Percentiles rank a stretch among this genome's conserved stretches.
phyloP scores from a whole-genome alignment of 2,329 filamentous ascomycete species.

The Ascochyta lentis region DNA sequence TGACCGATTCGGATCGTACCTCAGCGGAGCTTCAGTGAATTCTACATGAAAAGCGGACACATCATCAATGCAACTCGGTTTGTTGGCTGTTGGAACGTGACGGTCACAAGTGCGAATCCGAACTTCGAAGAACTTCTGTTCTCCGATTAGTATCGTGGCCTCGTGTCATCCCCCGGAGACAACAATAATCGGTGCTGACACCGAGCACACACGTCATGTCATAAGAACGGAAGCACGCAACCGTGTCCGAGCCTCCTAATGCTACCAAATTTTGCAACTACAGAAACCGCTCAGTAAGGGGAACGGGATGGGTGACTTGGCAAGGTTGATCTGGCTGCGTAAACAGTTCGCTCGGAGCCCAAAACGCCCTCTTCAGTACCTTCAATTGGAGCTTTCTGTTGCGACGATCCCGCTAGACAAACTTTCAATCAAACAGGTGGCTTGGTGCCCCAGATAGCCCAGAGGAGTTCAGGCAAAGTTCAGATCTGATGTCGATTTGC shows the following conservation, averaged over 20 bases:
- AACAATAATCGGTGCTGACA: background rate
- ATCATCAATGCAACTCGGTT: background rate
- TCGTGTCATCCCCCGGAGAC: background rate
- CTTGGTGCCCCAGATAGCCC: background rate
- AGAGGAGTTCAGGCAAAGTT: background rate
- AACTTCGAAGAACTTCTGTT: background rate
- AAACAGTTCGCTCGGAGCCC: background rate
- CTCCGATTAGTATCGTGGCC: background rate
- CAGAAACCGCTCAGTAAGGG: background rate
- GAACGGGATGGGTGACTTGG: background rate
- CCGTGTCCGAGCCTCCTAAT: background rate
- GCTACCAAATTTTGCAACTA: background rate
- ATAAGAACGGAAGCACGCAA: background rate
- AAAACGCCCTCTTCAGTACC: background rate
- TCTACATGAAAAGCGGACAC: background rate
- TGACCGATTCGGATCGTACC: background rate
- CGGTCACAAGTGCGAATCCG: background rate
- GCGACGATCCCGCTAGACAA: background rate
- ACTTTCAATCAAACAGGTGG: background rate
- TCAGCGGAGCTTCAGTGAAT: background rate
- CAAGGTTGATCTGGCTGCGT: background rate
- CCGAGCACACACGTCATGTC: constrained; percentile 4
- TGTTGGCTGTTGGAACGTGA: background rate
- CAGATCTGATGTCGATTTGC: background rate
- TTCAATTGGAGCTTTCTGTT: background rate